Percentiles rank a stretch among this genome's conserved stretches.
Evolutionary conservation across 768 basidiomycete genomes (phyloP).

Genomic region (Pleurotus tuber-regium): DNA sequence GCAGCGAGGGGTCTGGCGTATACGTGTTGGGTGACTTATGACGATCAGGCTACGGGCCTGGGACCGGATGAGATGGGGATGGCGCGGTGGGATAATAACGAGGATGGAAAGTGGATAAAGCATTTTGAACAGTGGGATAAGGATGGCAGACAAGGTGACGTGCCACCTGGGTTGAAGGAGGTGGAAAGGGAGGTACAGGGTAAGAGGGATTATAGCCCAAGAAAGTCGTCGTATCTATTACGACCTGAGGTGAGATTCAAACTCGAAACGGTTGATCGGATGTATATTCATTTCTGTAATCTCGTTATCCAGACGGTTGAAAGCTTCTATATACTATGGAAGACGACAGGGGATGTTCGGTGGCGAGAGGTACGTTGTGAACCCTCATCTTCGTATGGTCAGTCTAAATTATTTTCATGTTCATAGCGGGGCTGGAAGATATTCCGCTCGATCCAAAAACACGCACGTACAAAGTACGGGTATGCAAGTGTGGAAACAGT

Average conservation of each 20-base stretch:
- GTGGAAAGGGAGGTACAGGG: constrained; percentile 15
- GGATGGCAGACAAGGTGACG: constrained; percentile 28
- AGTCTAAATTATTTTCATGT: background rate
- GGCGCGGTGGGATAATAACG: constrained; percentile 17
- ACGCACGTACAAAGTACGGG: constrained; percentile 41
- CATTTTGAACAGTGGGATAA: constrained; percentile 41
- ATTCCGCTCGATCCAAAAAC: constrained; percentile 46
- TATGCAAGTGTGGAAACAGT: constrained; percentile 44
- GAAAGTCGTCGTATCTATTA: constrained; percentile 35
- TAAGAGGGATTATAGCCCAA: constrained; percentile 37
- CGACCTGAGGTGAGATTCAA: constrained; percentile 48
- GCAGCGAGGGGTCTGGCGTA: constrained; percentile 62
- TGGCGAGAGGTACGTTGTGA: constrained; percentile 42
- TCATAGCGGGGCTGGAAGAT: constrained; percentile 27
- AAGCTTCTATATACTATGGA: constrained; percentile 53
- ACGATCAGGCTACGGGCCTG: constrained; percentile 60
- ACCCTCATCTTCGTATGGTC: background rate
- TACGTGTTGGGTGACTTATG: constrained; percentile 62
- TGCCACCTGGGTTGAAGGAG: constrained; percentile 32
- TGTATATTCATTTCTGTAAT: background rate
- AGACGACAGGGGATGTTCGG: constrained; percentile 43
- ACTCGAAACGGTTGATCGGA: background rate
- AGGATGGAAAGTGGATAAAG: constrained; percentile 35
- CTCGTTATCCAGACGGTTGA: constrained; percentile 40
- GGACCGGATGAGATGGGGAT: constrained; percentile 55